Percentiles rank a stretch among this genome's conserved stretches.
Evolutionary conservation across 2,329 filamentous ascomycete species (phyloP).

Genomic region (Zasmidium cellare): DNA sequence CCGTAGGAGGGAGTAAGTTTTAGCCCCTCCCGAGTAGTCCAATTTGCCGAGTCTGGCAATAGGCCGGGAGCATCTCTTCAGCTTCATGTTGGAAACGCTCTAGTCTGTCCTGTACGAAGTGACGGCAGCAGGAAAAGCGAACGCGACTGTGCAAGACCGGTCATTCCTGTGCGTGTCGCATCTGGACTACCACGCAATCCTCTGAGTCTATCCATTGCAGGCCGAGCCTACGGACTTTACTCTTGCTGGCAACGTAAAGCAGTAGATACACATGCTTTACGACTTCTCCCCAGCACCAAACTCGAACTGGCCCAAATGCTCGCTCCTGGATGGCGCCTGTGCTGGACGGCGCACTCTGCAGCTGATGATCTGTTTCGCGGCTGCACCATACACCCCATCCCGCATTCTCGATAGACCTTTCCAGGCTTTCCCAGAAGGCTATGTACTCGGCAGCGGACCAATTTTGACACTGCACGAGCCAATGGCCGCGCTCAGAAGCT

Average conservation of each 20-base stretch:
- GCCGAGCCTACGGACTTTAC: constrained; percentile 59
- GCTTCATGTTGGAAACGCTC: too few species aligned
- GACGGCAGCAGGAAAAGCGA: neutral
- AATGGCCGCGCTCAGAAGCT: constrained; percentile 73
- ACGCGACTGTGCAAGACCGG: neutral
- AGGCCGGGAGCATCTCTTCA: too few species aligned
- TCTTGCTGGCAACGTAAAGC: constrained; percentile 69
- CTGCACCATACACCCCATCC: constrained; percentile 67
- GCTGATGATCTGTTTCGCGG: constrained; percentile 35
- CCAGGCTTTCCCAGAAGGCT: constrained; percentile 63
- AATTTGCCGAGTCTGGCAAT: too few species aligned
- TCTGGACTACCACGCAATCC: constrained; percentile 56
- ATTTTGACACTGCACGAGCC: constrained; percentile 61
- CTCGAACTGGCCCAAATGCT: constrained; percentile 46
- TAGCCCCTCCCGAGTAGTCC: neutral
- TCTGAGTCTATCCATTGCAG: constrained; percentile 67
- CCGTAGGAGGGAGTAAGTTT: neutral
- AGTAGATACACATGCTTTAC: constrained; percentile 72
- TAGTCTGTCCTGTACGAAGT: too few species aligned
- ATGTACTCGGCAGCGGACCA: constrained; percentile 56
- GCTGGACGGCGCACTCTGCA: neutral
- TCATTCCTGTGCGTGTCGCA: constrained; percentile 32
- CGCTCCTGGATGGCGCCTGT: neutral
- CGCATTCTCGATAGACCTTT: constrained; percentile 58
- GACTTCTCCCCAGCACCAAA: constrained; percentile 79